A percentile compares a stretch with the other conserved stretches of the same genome.
Conservation (phyloP, 768 basidiomycete species). For the Leucogyrophana mollusca region DNA sequence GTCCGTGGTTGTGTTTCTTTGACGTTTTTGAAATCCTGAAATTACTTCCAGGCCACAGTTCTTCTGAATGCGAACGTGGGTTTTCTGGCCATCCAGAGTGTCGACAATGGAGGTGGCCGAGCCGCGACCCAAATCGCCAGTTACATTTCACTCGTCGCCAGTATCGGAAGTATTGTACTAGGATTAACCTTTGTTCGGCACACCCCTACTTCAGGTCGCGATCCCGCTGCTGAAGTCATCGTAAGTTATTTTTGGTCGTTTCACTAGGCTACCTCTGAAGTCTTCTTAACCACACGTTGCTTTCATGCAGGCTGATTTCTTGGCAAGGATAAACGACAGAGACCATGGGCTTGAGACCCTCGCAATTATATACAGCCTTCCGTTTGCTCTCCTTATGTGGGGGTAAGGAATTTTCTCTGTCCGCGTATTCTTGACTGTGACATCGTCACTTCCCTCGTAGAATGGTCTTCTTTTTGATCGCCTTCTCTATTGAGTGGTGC, state of each 20-base stretch:
- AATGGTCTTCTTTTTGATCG: slow-evolving; percentile 13
- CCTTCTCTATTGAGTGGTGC: slow-evolving; percentile 16
- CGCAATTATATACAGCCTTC: slow-evolving; percentile 32
- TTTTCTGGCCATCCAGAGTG: slow-evolving; percentile 50
- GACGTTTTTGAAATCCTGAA: not conserved
- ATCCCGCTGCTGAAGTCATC: slow-evolving; percentile 23
- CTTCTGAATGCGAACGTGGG: slow-evolving; percentile 52
- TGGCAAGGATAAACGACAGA: slow-evolving; percentile 9
- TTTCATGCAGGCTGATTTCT: slow-evolving; percentile 23
- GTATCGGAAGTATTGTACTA: slow-evolving; percentile 34
- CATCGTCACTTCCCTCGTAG: not conserved
- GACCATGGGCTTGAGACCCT: slow-evolving; percentile 25
- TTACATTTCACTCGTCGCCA: slow-evolving; percentile 37
- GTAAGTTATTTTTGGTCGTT: not conserved
- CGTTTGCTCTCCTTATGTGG: slow-evolving; percentile 32
- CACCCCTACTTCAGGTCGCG: slow-evolving; percentile 26
- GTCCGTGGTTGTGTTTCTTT: slow-evolving; percentile 22
- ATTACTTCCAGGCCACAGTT: slow-evolving; percentile 40
- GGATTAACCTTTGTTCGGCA: slow-evolving; percentile 37
- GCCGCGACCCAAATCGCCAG: slow-evolving; percentile 32
- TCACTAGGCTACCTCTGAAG: slow-evolving; percentile 5
- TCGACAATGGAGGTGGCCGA: slow-evolving; percentile 20
- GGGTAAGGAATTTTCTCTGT: slow-evolving; percentile 24
- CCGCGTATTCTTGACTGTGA: no score
- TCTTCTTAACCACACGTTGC: slow-evolving; percentile 6